Evolutionary conservation across 495 filamentous ascomycete genomes (phyloP).

Genomic region (Wilcoxina mikolae): DNA sequence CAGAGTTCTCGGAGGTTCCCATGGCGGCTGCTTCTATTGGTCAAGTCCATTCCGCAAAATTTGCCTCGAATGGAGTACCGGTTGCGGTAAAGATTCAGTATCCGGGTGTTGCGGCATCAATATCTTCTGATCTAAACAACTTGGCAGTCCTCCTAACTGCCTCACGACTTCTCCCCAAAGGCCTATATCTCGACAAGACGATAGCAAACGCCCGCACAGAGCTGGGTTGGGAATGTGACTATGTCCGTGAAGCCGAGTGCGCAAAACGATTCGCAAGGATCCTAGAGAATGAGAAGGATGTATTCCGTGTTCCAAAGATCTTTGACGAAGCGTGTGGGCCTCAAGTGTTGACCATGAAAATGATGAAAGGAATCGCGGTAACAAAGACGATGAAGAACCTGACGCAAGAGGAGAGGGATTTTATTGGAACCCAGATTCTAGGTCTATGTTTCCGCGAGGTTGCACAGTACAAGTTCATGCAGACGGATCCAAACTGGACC

Average conservation of each 20-base stretch:
- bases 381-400: conserved; percentile 58
- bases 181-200: conserved; percentile 88
- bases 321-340: conserved; percentile 66
- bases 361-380: conserved; percentile 74
- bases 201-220: conserved; percentile 92
- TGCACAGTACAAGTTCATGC: conserved; percentile 89
- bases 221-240: conserved; percentile 95
- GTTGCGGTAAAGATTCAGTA: conserved; percentile 97
- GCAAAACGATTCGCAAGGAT: conserved; percentile 58
- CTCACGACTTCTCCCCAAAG: conserved; percentile 74
- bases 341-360: conserved; percentile 85
- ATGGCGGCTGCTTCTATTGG: conserved; percentile 97
- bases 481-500: conserved; percentile 99
- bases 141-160: conserved; percentile 79
- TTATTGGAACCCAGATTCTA: conserved; percentile 83
- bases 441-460: conserved; percentile 89
- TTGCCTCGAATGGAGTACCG: conserved; percentile 55
- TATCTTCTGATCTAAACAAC: conserved; percentile 89
- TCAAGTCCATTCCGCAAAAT: conserved; percentile 75
- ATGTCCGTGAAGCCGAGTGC: conserved; percentile 70
- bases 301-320: conserved; percentile 67
- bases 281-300: conserved; percentile 49
- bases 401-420: conserved; percentile 70
- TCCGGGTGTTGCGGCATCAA: conserved; percentile 87
- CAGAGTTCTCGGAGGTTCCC: conserved; percentile 73